A percentile compares a stretch with the other conserved stretches of the same genome.
phyloP scores from a whole-genome alignment of 306 rosid species.

The Prunus mira region DNA sequence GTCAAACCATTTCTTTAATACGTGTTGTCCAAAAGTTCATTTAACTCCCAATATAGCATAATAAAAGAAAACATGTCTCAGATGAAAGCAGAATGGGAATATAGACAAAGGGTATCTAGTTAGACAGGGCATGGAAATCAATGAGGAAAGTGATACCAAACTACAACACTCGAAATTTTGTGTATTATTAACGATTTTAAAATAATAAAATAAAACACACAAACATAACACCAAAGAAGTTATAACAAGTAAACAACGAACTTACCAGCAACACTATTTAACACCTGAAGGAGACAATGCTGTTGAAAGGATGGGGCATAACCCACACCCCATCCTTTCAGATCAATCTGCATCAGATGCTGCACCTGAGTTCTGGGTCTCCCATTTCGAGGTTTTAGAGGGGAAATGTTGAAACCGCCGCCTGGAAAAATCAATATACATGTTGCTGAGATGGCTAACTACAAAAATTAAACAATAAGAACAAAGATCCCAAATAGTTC shows the following conservation, averaged over 20 bases:
- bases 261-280: conserved; percentile 98
- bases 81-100: neutral
- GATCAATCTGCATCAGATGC: conserved; percentile 97
- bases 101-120: neutral
- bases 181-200: neutral
- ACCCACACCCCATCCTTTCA: conserved; percentile 99
- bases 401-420: conserved; percentile 94
- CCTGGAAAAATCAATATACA: conserved; percentile 46
- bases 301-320: conserved; percentile 89
- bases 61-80: neutral
- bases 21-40: neutral
- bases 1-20: neutral
- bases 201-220: neutral
- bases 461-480: neutral
- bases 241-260: conserved; percentile 11
- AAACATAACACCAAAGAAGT: neutral
- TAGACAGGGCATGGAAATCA: neutral
- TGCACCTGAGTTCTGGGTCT: conserved; percentile 96
- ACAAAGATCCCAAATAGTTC: conserved; percentile 19
- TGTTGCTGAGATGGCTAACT: conserved; percentile 11
- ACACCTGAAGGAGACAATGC: conserved; percentile 93
- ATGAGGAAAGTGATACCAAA: neutral
- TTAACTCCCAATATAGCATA: neutral
- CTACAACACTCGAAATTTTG: neutral
- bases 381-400: conserved; percentile 89